Evolutionary conservation across 805 yeast genomes (phyloP).

Genomic region (Saturnispora ahearnii): DNA sequence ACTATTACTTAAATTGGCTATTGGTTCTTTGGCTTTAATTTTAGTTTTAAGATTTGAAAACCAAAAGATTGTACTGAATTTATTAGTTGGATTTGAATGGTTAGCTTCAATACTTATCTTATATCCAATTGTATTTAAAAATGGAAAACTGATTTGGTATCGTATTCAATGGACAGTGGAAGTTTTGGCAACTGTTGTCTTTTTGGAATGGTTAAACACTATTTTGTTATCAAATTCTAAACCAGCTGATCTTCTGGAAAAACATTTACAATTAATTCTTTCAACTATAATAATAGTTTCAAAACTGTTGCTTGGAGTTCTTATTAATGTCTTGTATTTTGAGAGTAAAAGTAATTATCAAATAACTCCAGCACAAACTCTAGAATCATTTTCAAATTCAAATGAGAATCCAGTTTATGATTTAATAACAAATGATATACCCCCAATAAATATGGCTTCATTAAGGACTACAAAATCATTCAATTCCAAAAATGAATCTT

Average conservation of each 20-base stretch:
- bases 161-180: background rate
- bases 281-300: background rate
- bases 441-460: no score
- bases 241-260: background rate
- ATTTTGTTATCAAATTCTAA: background rate
- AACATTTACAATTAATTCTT: background rate
- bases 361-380: background rate
- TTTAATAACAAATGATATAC: no score
- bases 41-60: background rate
- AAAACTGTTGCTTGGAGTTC: background rate
- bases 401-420: background rate
- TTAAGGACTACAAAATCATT: no score
- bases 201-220: background rate
- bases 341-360: background rate
- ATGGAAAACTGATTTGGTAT: background rate
- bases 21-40: background rate
- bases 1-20: background rate
- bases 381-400: background rate
- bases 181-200: background rate
- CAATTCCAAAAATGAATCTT: no score
- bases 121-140: background rate
- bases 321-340: background rate
- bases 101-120: background rate
- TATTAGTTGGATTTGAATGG: background rate
- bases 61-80: background rate